Evolutionary conservation across 2,329 filamentous ascomycete species (phyloP).

Genomic region (Hypomyces perniciosus): DNA sequence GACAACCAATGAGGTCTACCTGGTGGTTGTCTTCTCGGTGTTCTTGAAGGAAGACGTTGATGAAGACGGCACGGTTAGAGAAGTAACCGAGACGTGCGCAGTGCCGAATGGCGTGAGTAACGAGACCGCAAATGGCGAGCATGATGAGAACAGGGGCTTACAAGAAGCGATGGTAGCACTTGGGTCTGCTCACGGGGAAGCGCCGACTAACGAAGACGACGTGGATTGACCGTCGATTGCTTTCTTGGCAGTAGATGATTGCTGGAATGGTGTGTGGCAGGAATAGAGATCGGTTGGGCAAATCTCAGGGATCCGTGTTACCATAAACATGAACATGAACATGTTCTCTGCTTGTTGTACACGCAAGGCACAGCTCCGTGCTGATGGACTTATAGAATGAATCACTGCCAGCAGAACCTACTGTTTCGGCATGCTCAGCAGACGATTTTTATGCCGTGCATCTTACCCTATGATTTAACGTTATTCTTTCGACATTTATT

Average conservation of each 20-base stretch:
- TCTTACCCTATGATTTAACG: too few relatives aligned
- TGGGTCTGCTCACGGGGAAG: slow-evolving; percentile 20
- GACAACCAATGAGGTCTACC: slow-evolving; percentile 64
- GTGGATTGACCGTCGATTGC: slow-evolving; percentile 32
- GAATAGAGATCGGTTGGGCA: too few relatives aligned
- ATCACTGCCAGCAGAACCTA: too few relatives aligned
- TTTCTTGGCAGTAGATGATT: neutral
- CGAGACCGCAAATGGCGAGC: slow-evolving; percentile 20
- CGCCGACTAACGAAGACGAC: slow-evolving; percentile 34
- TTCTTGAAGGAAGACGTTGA: slow-evolving; percentile 62
- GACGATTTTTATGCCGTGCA: too few relatives aligned
- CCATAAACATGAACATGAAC: too few relatives aligned
- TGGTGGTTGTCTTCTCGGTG: slow-evolving; percentile 76
- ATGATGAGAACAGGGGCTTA: slow-evolving; percentile 31
- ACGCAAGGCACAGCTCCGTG: too few relatives aligned
- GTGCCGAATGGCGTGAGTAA: slow-evolving; percentile 14
- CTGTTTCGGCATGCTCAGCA: too few relatives aligned
- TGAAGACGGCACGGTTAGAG: slow-evolving; percentile 51
- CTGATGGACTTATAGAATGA: too few relatives aligned
- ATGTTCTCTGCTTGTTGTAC: too few relatives aligned
- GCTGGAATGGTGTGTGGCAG: neutral
- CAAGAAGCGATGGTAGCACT: slow-evolving; percentile 35
- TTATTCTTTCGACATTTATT: too few relatives aligned
- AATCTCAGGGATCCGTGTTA: too few relatives aligned
- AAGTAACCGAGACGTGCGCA: slow-evolving; percentile 24